Percentiles rank a stretch among this genome's conserved stretches.
Evolutionary conservation across 2,329 filamentous ascomycete species (phyloP).

Genomic region (Sarocladium brachiariae): DNA sequence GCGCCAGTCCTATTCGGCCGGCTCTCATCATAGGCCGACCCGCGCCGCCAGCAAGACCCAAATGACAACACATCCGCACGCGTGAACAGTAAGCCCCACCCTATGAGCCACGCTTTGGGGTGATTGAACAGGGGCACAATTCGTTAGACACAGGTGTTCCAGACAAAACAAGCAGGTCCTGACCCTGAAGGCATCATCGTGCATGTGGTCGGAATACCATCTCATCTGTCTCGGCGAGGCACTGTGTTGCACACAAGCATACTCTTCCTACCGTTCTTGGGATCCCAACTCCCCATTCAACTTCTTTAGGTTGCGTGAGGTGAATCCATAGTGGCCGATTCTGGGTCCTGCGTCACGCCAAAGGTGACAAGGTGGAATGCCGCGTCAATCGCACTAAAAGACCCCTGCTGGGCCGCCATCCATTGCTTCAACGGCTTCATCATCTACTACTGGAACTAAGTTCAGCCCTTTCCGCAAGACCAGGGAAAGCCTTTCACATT

Average conservation of each 20-base stretch:
- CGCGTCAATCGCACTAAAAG: conserved; percentile 1
- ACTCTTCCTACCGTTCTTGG: neutral
- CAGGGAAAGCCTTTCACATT: too few relatives aligned
- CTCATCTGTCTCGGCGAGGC: neutral
- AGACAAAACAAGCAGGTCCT: neutral
- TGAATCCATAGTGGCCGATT: too few relatives aligned
- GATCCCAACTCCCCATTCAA: too few relatives aligned
- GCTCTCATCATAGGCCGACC: neutral
- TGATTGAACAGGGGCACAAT: neutral
- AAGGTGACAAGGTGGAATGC: too few relatives aligned
- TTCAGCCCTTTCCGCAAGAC: too few relatives aligned
- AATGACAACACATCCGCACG: conserved; percentile 8
- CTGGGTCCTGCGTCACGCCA: neutral
- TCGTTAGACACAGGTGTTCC: conserved; percentile 2
- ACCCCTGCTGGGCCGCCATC: too few relatives aligned
- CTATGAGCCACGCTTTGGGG: neutral
- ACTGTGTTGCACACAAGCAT: neutral
- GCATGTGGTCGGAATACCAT: neutral
- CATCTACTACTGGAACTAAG: too few relatives aligned
- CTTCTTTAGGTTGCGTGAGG: too few relatives aligned
- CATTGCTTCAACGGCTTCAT: too few relatives aligned
- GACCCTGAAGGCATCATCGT: conserved; percentile 1
- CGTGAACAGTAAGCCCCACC: neutral
- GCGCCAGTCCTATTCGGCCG: neutral
- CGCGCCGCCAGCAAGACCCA: conserved; percentile 5